Conservation (phyloP, 371 early-diverging fungal species). For the Catenaria anguillulae region DNA sequence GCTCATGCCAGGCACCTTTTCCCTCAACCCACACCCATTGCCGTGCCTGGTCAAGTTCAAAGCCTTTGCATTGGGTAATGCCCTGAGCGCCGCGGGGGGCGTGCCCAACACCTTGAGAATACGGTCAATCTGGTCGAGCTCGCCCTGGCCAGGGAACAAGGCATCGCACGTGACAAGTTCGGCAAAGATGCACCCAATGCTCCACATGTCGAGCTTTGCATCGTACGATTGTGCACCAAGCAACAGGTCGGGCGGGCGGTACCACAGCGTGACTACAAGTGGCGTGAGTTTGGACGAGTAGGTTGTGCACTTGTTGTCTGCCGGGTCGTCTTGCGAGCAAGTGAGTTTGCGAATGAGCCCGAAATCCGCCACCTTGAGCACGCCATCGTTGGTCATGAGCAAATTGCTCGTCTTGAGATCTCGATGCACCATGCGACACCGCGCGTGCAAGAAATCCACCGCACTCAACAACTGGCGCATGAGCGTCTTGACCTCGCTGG, state of each 20-base stretch:
- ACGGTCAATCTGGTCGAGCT: constrained; percentile 57
- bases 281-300: constrained; percentile 41
- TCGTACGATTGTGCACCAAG: constrained; percentile 75
- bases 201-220: constrained; percentile 96
- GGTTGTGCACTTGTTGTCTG: not conserved
- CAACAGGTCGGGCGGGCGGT: constrained; percentile 95
- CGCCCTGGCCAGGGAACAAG: constrained; percentile 55
- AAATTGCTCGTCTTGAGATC: constrained; percentile 97
- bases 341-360: constrained; percentile 56
- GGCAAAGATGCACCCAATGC: constrained; percentile 85
- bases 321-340: constrained; percentile 46
- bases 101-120: constrained; percentile 58
- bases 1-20: constrained; percentile 50
- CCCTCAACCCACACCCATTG: constrained; percentile 29
- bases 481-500: constrained; percentile 82
- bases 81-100: constrained; percentile 44
- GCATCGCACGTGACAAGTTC: constrained; percentile 65
- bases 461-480: constrained; percentile 77
- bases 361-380: constrained; percentile 75
- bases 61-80: constrained; percentile 52
- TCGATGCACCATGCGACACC: constrained; percentile 91
- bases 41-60: constrained; percentile 46
- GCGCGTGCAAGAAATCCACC: constrained; percentile 73
- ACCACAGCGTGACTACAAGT: constrained; percentile 86
- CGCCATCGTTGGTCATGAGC: constrained; percentile 69